Percentiles rank a stretch among this genome's conserved stretches.
Conservation (phyloP, 257 asterid genomes). For the Agastache rugosa region DNA sequence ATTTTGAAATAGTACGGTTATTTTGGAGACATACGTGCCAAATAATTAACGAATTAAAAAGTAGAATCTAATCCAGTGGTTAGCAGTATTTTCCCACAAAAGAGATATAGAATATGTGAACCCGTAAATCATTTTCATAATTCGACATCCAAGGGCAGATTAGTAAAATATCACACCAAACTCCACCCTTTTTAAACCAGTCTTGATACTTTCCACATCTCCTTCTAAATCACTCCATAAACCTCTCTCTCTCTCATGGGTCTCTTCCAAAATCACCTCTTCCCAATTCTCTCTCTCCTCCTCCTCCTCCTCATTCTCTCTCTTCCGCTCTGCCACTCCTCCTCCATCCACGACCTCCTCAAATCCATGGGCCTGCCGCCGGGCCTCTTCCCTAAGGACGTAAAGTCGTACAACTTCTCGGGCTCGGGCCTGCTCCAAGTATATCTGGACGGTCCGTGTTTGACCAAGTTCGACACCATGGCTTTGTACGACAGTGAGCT, state of each 20-base stretch:
- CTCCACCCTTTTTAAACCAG: conserved; percentile 3
- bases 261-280: conserved; percentile 34
- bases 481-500: conserved; percentile 79
- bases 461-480: conserved; percentile 88
- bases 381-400: conserved; percentile 81
- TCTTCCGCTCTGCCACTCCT: conserved; percentile 30
- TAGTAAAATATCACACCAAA: background rate
- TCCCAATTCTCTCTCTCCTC: conserved; percentile 17
- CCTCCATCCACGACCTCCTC: conserved; percentile 84
- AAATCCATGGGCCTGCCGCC: conserved; percentile 79
- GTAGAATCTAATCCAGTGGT: background rate
- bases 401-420: conserved; percentile 65
- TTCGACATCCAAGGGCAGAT: conserved; percentile 10
- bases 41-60: background rate
- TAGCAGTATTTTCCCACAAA: background rate
- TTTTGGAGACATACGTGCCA: no score
- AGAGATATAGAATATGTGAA: background rate
- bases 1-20: no score
- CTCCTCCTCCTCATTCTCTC: conserved; percentile 14
- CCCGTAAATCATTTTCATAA: background rate
- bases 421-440: conserved; percentile 76
- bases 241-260: conserved; percentile 52
- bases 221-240: conserved; percentile 24
- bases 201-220: background rate
- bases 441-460: conserved; percentile 75